Percentiles rank a stretch among this genome's conserved stretches.
phyloP scores from a whole-genome alignment of 177 flowering plant genomes.

The Tripterygium wilfordii region DNA sequence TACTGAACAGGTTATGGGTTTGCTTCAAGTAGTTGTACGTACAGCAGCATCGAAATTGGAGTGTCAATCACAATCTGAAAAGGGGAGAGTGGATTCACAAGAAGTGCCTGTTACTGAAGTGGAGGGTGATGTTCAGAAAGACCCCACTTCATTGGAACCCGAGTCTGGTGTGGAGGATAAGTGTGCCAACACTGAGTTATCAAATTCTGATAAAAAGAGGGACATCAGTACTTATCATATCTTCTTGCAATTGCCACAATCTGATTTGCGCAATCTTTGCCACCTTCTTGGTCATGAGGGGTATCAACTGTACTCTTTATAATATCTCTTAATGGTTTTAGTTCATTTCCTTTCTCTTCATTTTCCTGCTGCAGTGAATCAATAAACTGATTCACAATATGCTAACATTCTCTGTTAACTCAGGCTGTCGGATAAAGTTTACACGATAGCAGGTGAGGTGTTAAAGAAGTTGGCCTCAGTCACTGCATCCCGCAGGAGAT shows the following conservation, averaged over 20 bases:
- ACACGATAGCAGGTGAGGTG: slow-evolving; percentile 71
- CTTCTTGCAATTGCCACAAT: slow-evolving; percentile 62
- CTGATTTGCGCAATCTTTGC: slow-evolving; percentile 72
- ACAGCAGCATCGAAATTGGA: slow-evolving; percentile 66
- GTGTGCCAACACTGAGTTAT: slow-evolving; percentile 14
- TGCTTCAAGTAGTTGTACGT: slow-evolving; percentile 69
- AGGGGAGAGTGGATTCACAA: slow-evolving; percentile 18
- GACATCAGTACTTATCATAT: slow-evolving; percentile 34
- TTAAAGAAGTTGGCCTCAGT: slow-evolving; percentile 82
- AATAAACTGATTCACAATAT: not conserved
- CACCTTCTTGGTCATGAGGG: slow-evolving; percentile 86
- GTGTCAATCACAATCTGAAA: slow-evolving; percentile 29
- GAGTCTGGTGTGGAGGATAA: slow-evolving; percentile 30
- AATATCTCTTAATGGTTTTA: no score
- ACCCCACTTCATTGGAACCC: slow-evolving; percentile 18
- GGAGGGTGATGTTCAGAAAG: slow-evolving; percentile 28
- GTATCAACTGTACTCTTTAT: slow-evolving; percentile 29
- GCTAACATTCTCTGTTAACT: not conserved
- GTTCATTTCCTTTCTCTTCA: no score
- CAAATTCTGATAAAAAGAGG: slow-evolving; percentile 37
- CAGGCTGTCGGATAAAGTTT: slow-evolving; percentile 91
- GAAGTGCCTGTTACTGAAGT: slow-evolving; percentile 24
- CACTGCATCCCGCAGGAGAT: slow-evolving; percentile 53
- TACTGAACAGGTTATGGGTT: slow-evolving; percentile 61
- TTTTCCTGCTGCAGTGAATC: no score